These are phyloP conservation scores for Microcera coccophila DNA, from an alignment of 2,329 filamentous ascomycete genomes.

Conservation along the genomic window DNA sequence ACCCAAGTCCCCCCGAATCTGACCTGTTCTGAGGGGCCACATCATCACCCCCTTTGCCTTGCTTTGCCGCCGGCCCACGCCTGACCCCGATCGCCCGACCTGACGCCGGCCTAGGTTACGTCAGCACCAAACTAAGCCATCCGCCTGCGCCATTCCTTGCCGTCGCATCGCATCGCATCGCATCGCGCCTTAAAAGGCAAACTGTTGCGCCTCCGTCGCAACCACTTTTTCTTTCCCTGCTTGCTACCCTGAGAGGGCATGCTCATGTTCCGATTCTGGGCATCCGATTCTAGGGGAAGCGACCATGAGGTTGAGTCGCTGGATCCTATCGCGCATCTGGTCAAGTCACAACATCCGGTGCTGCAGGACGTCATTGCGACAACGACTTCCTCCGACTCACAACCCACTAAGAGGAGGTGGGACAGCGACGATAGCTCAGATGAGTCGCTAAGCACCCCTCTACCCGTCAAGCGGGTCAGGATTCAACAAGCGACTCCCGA, in stretches of 20 bases:
- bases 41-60: conserved; percentile 30
- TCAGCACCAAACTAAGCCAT: conserved; percentile 28
- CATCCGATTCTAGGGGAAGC: conserved; percentile 55
- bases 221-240: conserved; percentile 6
- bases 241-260: conserved; percentile 32
- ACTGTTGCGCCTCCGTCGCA: conserved; percentile 17
- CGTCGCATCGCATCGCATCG: conserved; percentile 23
- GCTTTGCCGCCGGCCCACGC: not conserved
- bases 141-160: conserved; percentile 12
- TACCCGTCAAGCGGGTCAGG: conserved; percentile 43
- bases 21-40: conserved; percentile 30
- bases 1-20: conserved; percentile 24
- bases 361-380: conserved; percentile 27
- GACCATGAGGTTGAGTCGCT: conserved; percentile 46
- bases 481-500: conserved; percentile 26
- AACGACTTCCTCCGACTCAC: conserved; percentile 24
- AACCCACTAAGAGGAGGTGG: conserved; percentile 40
- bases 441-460: conserved; percentile 20
- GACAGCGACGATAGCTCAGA: conserved; percentile 32
- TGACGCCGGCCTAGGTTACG: conserved; percentile 28
- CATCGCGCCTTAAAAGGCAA: conserved; percentile 10
- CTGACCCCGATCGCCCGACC: conserved; percentile 26
- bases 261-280: conserved; percentile 62
- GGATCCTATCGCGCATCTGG: conserved; percentile 36
- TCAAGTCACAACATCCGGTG: conserved; percentile 31